Base-by-base conservation (phyloP, 2,329 filamentous ascomycete genomes). In the Hymenoscyphus fraxineus region DNA sequence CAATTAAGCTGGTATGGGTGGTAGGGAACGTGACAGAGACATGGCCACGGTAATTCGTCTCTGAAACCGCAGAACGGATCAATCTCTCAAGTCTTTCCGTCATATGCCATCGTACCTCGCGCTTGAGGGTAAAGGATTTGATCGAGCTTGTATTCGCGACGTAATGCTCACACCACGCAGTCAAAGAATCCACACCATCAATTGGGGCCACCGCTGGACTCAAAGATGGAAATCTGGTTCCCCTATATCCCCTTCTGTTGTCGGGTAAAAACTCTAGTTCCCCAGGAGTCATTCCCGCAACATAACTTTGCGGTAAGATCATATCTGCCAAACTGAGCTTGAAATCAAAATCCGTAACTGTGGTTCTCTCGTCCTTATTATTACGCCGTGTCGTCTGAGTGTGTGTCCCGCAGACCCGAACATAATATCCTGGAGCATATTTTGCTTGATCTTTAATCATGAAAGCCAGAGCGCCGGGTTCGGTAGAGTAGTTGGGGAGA, bases 31-130 rank as follows among this genome's bases (percentile, higher is more conserved):
- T 76, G 61, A 93, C 80, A 16, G 75, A 67, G 27, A 90, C 74
- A 61, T 81, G 77, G 6, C 90, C 90, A 32, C 83, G 83, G 77
- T 93, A 93, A 73, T 88, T 86, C 3, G 88, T 91, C 19, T 80
- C 78, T 39, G 83, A 80, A 19, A 92, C 82, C 1, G 90, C 76
- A n/a, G 74, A 77, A 64, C 82, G 79, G 22, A 92, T 76, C 6
- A 83, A 79, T 16, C 77, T 72, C 55, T 79, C 78, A 22, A 92
- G 75, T 56, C 77, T 75, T 1, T 80, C 78, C 63, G 82, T 79
- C 72, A 92, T 84, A 73, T 90, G 84, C 27, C 89, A 88, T 0
- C 79, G 75, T 59, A 92, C 78, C 39, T 76, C 76, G 9, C 85
- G 79, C 67, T 78, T 77, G 22, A 88, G 76, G 1, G 76, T 72